A percentile compares a stretch with the other conserved stretches of the same genome.
phyloP scores from a whole-genome alignment of 208 protist genomes.

The Borovskyia barvae region DNA sequence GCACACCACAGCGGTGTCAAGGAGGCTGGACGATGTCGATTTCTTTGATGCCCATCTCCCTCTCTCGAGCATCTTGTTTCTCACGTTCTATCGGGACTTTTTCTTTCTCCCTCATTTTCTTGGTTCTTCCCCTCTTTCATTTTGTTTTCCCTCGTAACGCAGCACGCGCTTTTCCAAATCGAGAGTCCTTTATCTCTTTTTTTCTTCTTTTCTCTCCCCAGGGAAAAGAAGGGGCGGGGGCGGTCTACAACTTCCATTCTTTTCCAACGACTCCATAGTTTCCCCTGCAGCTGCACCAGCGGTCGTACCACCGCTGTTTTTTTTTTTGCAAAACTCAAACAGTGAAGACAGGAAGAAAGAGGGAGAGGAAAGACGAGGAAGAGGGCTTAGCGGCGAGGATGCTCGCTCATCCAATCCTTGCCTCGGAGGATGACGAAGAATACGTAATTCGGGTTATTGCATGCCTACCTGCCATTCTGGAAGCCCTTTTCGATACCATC shows the following conservation, averaged over 20 bases:
- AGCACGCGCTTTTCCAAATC: neutral
- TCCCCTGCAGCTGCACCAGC: neutral
- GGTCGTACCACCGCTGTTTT: neutral
- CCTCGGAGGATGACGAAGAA: conserved; percentile 84
- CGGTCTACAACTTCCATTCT: no score
- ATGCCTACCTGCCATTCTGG: conserved; percentile 47
- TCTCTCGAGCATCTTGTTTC: no score
- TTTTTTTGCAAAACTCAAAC: neutral
- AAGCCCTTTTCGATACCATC: conserved; percentile 67
- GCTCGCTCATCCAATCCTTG: conserved; percentile 84
- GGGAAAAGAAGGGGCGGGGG: no score
- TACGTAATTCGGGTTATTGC: conserved; percentile 71
- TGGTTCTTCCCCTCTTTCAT: neutral
- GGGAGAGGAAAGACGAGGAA: neutral
- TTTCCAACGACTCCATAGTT: neutral
- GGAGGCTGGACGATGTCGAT: no score
- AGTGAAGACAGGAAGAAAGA: neutral
- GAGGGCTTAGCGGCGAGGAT: conserved; percentile 16
- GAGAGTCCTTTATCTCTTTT: neutral
- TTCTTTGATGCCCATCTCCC: no score
- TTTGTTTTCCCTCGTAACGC: neutral
- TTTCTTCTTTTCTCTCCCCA: neutral
- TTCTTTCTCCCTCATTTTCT: no score
- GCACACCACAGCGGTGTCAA: no score
- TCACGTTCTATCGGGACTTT: no score